Percentiles rank a stretch among this genome's conserved stretches.
phyloP scores from a whole-genome alignment of 164 flowering plant genomes.

The Kingdonia uniflora region DNA sequence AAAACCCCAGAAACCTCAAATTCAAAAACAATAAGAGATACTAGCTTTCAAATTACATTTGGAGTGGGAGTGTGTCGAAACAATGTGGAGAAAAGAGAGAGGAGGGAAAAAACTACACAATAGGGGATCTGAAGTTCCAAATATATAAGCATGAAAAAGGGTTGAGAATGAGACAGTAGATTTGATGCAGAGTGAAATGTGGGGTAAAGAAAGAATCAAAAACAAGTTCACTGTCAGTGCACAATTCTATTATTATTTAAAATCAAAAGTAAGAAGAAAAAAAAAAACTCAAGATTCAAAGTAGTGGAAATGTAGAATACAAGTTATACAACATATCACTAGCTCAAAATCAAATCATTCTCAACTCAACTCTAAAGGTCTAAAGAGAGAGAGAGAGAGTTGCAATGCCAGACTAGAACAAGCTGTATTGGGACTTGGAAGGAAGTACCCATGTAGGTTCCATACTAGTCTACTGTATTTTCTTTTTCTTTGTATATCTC shows the following conservation, averaged over 20 bases:
- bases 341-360: constrained; percentile 4
- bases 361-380: background rate
- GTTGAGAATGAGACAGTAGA: constrained; percentile 13
- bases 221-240: constrained; percentile 21
- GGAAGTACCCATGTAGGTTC: constrained; percentile 10
- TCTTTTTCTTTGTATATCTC: background rate
- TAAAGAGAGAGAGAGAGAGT: constrained; percentile 3
- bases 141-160: constrained; percentile 25
- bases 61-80: background rate
- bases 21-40: background rate
- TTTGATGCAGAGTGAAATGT: constrained; percentile 25
- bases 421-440: constrained; percentile 16
- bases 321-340: too few relatives aligned
- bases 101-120: constrained; percentile 5
- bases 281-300: constrained; percentile 5
- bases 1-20: too few relatives aligned
- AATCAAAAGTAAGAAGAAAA: background rate
- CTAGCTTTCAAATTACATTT: background rate
- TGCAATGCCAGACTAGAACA: constrained; percentile 14
- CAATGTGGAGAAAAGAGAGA: constrained; percentile 10
- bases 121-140: constrained; percentile 11
- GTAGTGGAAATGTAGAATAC: constrained; percentile 6
- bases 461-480: background rate
- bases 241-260: background rate
- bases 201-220: constrained; percentile 18